Evolutionary conservation across 2,329 filamentous ascomycete genomes (phyloP).

Genomic region (Calonectria leucothoes): DNA sequence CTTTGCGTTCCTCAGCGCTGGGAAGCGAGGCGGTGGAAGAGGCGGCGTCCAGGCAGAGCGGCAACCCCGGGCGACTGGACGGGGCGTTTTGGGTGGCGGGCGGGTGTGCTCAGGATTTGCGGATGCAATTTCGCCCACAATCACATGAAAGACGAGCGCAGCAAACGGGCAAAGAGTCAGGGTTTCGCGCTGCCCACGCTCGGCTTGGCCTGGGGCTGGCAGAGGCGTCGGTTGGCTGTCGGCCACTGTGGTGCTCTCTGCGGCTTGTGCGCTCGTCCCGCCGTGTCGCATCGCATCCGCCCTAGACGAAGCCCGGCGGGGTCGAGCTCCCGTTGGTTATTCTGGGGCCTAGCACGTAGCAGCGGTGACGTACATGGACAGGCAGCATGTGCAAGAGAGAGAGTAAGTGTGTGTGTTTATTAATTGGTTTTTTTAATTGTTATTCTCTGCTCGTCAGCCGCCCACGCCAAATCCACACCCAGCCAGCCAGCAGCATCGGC

Average conservation of each 20-base stretch:
- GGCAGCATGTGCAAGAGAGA: neutral
- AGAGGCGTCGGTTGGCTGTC: constrained; percentile 9
- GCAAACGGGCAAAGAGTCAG: constrained; percentile 1
- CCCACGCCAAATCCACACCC: neutral
- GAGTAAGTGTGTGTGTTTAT: constrained; percentile 12
- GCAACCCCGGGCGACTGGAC: neutral
- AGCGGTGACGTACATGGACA: neutral
- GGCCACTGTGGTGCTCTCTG: neutral
- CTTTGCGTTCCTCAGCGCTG: neutral
- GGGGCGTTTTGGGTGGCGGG: constrained; percentile 15
- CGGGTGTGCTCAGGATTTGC: neutral
- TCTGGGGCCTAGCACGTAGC: constrained; percentile 5
- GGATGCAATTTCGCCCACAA: constrained; percentile 11
- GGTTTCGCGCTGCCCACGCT: constrained; percentile 11
- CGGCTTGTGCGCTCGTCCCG: constrained; percentile 1
- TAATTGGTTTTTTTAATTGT: neutral
- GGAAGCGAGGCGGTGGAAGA: neutral
- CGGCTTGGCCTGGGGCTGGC: constrained; percentile 1
- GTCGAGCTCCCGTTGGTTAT: constrained; percentile 14
- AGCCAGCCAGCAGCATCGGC: constrained; percentile 16
- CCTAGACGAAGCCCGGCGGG: constrained; percentile 5
- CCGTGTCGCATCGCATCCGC: constrained; percentile 19
- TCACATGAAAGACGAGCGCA: constrained; percentile 23
- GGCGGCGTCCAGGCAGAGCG: neutral
- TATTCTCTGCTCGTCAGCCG: neutral